Evolutionary conservation across 2,329 filamentous ascomycete species (phyloP).

Genomic region (Epichloe aotearoae): DNA sequence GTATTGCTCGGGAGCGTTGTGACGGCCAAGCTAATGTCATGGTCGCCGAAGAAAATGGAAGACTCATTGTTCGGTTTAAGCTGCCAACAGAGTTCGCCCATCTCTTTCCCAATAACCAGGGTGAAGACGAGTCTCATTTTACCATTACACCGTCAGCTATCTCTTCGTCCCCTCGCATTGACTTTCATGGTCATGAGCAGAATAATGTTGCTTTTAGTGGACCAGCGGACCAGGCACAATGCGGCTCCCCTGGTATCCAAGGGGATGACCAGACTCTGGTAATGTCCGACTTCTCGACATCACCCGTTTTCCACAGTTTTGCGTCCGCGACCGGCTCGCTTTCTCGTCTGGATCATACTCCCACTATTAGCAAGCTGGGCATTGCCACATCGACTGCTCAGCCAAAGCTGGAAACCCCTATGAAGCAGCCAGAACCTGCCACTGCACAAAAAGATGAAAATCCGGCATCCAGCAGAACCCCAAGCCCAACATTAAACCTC

Average conservation of each 20-base stretch:
- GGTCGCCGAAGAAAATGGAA: conserved; percentile 15
- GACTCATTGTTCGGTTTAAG: conserved; percentile 26
- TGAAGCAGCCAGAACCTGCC: neutral
- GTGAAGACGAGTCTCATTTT: conserved; percentile 14
- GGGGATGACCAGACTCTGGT: conserved; percentile 2
- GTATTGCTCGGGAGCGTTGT: conserved; percentile 15
- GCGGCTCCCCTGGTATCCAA: neutral
- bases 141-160: conserved; percentile 12
- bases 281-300: neutral
- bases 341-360: neutral
- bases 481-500: neutral
- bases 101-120: conserved; percentile 18
- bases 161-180: conserved; percentile 13
- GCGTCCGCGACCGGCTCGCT: neutral
- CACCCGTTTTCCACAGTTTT: neutral
- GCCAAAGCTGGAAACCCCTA: neutral
- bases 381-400: neutral
- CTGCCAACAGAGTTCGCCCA: conserved; percentile 17
- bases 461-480: neutral
- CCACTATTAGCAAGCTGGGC: neutral
- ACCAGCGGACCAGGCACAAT: neutral
- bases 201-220: neutral
- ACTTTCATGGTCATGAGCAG: conserved; percentile 4
- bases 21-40: conserved; percentile 19
- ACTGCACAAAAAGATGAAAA: neutral